A percentile compares a stretch with the other conserved stretches of the same genome.
Conservation (phyloP, 139 green algal genomes). For the Auxenochlorella protothecoides region DNA sequence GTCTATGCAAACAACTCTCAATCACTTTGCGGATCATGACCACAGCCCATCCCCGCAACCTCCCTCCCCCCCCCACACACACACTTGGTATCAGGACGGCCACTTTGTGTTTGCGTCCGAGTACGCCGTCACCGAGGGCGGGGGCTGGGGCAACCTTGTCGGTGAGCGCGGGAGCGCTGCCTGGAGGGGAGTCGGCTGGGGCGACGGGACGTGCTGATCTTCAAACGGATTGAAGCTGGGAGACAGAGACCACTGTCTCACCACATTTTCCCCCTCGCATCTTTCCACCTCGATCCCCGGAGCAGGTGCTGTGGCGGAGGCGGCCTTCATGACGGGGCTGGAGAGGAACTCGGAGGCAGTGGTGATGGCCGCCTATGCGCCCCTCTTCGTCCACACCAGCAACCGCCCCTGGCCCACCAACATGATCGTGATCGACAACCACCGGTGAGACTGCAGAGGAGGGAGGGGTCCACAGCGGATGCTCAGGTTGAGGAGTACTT, state of each 20-base stretch:
- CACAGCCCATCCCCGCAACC: neutral
- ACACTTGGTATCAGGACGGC: too few species aligned
- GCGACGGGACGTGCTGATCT: too few species aligned
- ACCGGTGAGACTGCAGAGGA: constrained; percentile 7
- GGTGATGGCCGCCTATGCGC: constrained; percentile 50
- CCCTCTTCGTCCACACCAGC: constrained; percentile 46
- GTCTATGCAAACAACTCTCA: neutral
- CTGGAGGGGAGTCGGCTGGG: neutral
- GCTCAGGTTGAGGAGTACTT: too few species aligned
- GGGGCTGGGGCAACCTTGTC: constrained; percentile 25
- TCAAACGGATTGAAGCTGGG: neutral
- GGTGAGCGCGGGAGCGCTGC: constrained; percentile 1
- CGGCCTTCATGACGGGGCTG: constrained; percentile 59
- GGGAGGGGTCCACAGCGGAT: too few species aligned
- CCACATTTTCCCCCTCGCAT: neutral
- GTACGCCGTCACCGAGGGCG: constrained; percentile 33
- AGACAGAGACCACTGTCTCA: neutral
- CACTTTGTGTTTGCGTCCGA: constrained; percentile 5
- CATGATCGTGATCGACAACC: constrained; percentile 44
- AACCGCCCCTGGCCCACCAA: constrained; percentile 36
- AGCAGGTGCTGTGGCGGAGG: constrained; percentile 47
- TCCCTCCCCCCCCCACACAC: neutral
- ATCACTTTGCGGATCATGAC: too few species aligned
- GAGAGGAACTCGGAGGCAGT: constrained; percentile 49
- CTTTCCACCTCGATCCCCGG: too few species aligned